Percentiles rank a stretch among this genome's conserved stretches.
These are phyloP conservation scores for Globisporangium nagaii DNA, from an alignment of 352 stramenopile species.

Conservation along the genomic window DNA sequence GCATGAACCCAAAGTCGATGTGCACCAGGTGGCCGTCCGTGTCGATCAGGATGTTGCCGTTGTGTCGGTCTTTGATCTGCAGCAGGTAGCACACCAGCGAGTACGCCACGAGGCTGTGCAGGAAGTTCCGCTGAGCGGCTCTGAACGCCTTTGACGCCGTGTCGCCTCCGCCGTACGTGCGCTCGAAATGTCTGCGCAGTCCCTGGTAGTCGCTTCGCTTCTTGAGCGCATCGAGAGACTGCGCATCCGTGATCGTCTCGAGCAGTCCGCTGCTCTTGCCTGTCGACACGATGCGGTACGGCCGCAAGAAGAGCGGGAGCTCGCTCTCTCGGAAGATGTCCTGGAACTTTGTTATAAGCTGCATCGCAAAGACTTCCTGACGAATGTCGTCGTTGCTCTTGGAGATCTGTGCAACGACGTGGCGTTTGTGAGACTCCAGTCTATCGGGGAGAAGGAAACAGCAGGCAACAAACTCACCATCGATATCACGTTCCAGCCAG, in stretches of 20 bases:
- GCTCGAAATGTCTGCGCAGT: slow-evolving; percentile 89
- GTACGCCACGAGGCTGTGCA: slow-evolving; percentile 66
- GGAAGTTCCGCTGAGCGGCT: slow-evolving; percentile 48
- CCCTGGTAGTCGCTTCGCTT: slow-evolving; percentile 81
- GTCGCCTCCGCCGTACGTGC: slow-evolving; percentile 72
- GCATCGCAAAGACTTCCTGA: slow-evolving; percentile 95
- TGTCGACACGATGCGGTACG: slow-evolving; percentile 94
- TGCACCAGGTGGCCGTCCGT: slow-evolving; percentile 88
- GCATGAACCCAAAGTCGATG: slow-evolving; percentile 97
- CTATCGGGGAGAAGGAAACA: neutral
- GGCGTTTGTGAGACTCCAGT: too few species aligned
- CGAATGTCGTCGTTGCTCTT: slow-evolving; percentile 96
- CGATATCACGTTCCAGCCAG: slow-evolving; percentile 91
- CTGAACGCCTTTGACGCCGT: slow-evolving; percentile 33
- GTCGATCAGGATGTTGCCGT: slow-evolving; percentile 96
- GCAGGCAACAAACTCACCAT: slow-evolving; percentile 43
- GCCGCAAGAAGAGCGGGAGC: slow-evolving; percentile 90
- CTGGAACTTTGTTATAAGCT: slow-evolving; percentile 92
- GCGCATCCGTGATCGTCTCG: slow-evolving; percentile 92
- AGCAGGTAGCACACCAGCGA: slow-evolving; percentile 84
- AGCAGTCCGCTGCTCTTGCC: slow-evolving; percentile 90
- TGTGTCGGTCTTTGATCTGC: slow-evolving; percentile 94
- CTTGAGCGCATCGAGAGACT: slow-evolving; percentile 95
- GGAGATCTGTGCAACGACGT: slow-evolving; percentile 85
- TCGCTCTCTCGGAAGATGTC: slow-evolving; percentile 90